Percentiles rank a stretch among this genome's conserved stretches.
Conservation (phyloP, 257 asterid genomes). For the Primulina tabacum region DNA sequence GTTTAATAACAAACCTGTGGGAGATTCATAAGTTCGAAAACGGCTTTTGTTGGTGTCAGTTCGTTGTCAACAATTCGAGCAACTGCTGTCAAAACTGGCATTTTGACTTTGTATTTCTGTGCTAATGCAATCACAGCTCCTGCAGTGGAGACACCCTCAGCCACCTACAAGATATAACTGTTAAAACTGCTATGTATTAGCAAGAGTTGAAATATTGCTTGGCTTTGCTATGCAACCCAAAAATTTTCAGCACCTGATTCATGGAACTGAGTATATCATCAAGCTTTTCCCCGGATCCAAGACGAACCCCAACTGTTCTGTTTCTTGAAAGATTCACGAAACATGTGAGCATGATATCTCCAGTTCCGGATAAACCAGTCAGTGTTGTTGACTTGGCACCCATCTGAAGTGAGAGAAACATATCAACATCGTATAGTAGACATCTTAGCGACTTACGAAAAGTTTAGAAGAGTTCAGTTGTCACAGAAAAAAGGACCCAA, state of each 20-base stretch:
- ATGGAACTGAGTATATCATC: conserved; percentile 77
- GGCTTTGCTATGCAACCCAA: neutral
- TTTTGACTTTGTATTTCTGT: conserved; percentile 77
- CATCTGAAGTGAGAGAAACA: conserved; percentile 54
- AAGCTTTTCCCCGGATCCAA: conserved; percentile 91
- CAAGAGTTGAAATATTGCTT: neutral
- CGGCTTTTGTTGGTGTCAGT: conserved; percentile 82
- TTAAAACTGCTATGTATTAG: conserved; percentile 11
- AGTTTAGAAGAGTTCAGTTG: neutral
- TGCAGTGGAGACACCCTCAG: conserved; percentile 90
- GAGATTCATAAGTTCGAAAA: conserved; percentile 82
- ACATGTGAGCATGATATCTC: conserved; percentile 96
- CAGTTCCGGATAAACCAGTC: conserved; percentile 85
- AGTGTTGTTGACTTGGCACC: conserved; percentile 87
- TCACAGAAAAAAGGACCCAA: neutral
- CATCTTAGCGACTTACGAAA: neutral
- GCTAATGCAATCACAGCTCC: conserved; percentile 93
- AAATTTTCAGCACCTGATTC: conserved; percentile 55
- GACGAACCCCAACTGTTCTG: conserved; percentile 93
- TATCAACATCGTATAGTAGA: conserved; percentile 21
- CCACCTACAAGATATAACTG: conserved; percentile 48
- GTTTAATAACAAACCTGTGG: conserved; percentile 64
- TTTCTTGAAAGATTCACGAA: conserved; percentile 91
- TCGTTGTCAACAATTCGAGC: conserved; percentile 85
- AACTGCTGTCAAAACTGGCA: conserved; percentile 94